Evolutionary conservation across 768 basidiomycete species (phyloP).

Genomic region (Suillus cothurnatus): DNA sequence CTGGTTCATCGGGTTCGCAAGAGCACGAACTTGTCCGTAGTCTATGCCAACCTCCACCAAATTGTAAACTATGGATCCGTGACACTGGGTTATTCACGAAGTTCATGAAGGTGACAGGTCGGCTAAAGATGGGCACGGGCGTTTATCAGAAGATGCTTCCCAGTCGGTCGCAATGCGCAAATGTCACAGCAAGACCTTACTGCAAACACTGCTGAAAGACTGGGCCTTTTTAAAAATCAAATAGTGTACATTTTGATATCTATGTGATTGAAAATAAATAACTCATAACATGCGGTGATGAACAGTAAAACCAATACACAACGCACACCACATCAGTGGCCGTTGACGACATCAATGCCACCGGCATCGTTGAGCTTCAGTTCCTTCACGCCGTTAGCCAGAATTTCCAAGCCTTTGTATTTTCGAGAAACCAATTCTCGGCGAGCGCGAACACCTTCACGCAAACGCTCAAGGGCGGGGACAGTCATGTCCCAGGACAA

Average conservation of each 20-base stretch:
- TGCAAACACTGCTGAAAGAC: not conserved
- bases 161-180: not conserved
- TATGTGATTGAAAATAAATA: not conserved
- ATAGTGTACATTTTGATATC: not conserved
- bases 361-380: constrained; percentile 16
- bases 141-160: not conserved
- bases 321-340: not conserved
- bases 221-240: not conserved
- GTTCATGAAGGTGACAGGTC: not conserved
- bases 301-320: not conserved
- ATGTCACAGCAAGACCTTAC: not conserved
- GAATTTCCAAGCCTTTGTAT: constrained; percentile 16
- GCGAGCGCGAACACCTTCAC: constrained; percentile 86
- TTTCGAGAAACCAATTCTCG: constrained; percentile 48
- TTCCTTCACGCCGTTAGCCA: constrained; percentile 12
- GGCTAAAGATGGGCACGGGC: not conserved
- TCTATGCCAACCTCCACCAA: not conserved
- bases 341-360: constrained; percentile 11
- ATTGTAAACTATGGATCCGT: not conserved
- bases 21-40: not conserved
- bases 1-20: not conserved
- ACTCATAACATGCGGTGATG: not conserved
- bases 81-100: not conserved
- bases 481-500: constrained; percentile 90
- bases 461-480: constrained; percentile 76